Evolutionary conservation across 345 rosid species (phyloP), one percentile per base, ranked within the genome.

Genomic region (Ceriops decandra): DNA sequence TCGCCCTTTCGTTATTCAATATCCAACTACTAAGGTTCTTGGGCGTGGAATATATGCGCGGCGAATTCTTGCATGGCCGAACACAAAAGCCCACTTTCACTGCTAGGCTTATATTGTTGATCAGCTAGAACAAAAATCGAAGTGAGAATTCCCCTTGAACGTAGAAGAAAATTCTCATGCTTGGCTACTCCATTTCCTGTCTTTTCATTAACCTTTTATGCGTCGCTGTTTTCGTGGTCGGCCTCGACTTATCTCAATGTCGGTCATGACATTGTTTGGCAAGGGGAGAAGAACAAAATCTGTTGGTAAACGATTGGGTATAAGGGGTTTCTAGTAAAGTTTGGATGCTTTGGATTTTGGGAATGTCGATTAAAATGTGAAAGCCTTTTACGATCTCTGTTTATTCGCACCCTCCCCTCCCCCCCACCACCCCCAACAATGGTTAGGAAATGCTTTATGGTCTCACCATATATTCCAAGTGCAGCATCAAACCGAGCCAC

Each of bases 21-120:
- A 51, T 35, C 64, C 38, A 61, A n/a, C 59, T 31, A 60, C 31
- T 7, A 19, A 32, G 27, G 52, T 31, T 66, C 64, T 36, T 52
- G 63, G 16, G 61, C 63, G 2, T 1, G n/a, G 75, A 67, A 78
- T 67, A 71, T 74, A 59, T 78, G 63, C 73, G 36, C 57, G 31
- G 19, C 49, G 17, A 0, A 42, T 42, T 42, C 57, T 57, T 63
- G 67, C 58, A 26, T 31, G 65, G 68, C 9, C 54, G 22, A 26
- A 46, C 8, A 8, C 17, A 17, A 52, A 27, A 24, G 35, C 54
- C 68, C 63, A 57, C n/a, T 21, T 28, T 54, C 15, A 26, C 13
- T 20, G 38, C 17, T 56, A 21, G 59, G 24, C 13, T 22, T 22
- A 1, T 9, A 1, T 27, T 8, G 7, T 21, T 24, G 30, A 22